Evolutionary conservation across 495 filamentous ascomycete genomes (phyloP).

Genomic region (Neurospora sp.): DNA sequence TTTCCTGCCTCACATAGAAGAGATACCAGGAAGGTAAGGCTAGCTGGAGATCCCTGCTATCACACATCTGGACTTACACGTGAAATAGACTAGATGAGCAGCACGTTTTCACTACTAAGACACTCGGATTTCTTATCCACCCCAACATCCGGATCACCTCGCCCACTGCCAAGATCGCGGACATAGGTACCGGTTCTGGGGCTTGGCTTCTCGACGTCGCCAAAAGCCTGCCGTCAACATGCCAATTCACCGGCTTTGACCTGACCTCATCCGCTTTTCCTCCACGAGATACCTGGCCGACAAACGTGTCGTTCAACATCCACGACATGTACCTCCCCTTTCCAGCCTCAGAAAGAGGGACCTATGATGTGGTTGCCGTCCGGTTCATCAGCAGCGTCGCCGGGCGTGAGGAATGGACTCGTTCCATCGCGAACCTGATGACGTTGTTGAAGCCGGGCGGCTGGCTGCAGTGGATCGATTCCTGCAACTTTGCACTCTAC

Average conservation of each 20-base stretch:
- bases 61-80: background rate
- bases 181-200: constrained; percentile 17
- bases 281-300: constrained; percentile 11
- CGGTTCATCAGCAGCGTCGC: constrained; percentile 26
- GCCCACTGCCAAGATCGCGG: constrained; percentile 9
- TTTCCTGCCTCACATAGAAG: background rate
- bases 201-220: constrained; percentile 23
- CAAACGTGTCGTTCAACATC: constrained; percentile 21
- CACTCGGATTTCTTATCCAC: constrained; percentile 11
- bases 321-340: constrained; percentile 28
- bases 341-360: constrained; percentile 17
- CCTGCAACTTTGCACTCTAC: constrained; percentile 9
- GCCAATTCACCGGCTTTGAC: constrained; percentile 30
- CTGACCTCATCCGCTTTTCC: constrained; percentile 25
- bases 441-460: constrained; percentile 21
- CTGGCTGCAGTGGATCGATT: constrained; percentile 24
- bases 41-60: background rate
- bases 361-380: constrained; percentile 32
- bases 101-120: constrained; percentile 10
- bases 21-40: background rate
- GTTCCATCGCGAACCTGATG: constrained; percentile 13
- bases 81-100: constrained; percentile 8
- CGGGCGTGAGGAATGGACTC: constrained; percentile 12
- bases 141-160: constrained; percentile 6
- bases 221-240: constrained; percentile 17